Conservation (phyloP, 345 rosid species). For the Citrus maxima region DNA sequence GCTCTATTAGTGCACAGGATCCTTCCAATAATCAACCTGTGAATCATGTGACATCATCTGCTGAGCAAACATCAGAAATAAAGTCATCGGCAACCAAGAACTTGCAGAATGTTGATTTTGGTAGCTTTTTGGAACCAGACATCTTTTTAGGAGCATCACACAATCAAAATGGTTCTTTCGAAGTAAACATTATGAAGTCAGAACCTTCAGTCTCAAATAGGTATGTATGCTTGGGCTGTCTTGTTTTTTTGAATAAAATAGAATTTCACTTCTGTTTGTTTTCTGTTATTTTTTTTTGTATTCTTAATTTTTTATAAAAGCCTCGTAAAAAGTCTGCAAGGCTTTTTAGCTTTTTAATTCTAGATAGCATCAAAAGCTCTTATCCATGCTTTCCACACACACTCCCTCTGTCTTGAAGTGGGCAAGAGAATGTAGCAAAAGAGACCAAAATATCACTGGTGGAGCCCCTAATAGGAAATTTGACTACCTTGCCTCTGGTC, state of each 20-base stretch:
- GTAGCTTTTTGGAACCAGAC: slow-evolving; percentile 32
- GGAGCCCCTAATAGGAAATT: neutral
- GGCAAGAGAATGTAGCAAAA: neutral
- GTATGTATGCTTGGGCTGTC: slow-evolving; percentile 23
- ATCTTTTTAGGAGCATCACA: slow-evolving; percentile 33
- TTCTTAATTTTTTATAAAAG: neutral
- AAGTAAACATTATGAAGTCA: slow-evolving; percentile 17
- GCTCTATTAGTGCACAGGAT: slow-evolving; percentile 34
- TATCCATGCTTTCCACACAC: neutral
- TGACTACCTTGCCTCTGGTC: neutral
- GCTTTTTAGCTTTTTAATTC: too few species aligned
- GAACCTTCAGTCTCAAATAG: slow-evolving; percentile 47
- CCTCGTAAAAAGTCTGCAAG: neutral
- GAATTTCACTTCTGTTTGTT: neutral
- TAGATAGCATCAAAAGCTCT: neutral
- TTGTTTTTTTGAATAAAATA: slow-evolving; percentile 1
- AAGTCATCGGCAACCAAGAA: slow-evolving; percentile 30
- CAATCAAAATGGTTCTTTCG: slow-evolving; percentile 27
- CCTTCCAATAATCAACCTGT: slow-evolving; percentile 14
- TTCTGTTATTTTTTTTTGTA: neutral
- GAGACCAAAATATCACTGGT: neutral
- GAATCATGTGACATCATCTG: slow-evolving; percentile 20
- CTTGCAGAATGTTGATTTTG: slow-evolving; percentile 33
- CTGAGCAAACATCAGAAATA: slow-evolving; percentile 30
- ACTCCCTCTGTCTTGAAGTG: neutral